Percentiles rank a stretch among this genome's conserved stretches.
Conservation (phyloP, 169 alveolate genomes). For the Plasmodium blacklocki region DNA sequence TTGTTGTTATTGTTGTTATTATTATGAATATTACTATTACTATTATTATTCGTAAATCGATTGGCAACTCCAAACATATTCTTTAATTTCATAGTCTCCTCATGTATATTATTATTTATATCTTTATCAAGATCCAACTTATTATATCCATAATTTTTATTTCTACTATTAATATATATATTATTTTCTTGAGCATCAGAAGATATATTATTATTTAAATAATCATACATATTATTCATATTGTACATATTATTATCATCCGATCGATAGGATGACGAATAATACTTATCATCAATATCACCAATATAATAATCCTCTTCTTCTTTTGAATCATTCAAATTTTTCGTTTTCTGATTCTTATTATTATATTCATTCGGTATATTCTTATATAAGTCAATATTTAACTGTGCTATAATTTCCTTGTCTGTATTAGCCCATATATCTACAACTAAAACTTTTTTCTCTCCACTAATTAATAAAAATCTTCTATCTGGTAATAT, state of each 20-base stretch:
- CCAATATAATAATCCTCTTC: conserved; percentile 19
- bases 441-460: conserved; percentile 37
- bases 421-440: conserved; percentile 53
- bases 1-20: background rate
- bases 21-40: background rate
- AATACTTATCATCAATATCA: conserved; percentile 7
- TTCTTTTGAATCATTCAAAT: background rate
- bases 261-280: conserved; percentile 22
- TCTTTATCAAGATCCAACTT: background rate
- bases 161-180: too few relatives aligned
- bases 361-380: background rate
- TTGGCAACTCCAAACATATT: background rate
- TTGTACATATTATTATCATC: background rate
- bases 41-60: background rate
- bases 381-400: conserved; percentile 4
- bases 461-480: conserved; percentile 30
- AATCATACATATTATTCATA: too few relatives aligned
- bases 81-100: background rate
- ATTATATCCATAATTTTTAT: too few relatives aligned
- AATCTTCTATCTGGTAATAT: conserved; percentile 73
- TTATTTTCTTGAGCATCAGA: too few relatives aligned
- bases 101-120: background rate
- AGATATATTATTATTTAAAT: too few relatives aligned
- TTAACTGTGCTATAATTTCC: conserved; percentile 41
- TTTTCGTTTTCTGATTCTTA: background rate